Evolutionary conservation across 2,329 filamentous ascomycete species (phyloP).

Genomic region (Aspergillus vadensis): DNA sequence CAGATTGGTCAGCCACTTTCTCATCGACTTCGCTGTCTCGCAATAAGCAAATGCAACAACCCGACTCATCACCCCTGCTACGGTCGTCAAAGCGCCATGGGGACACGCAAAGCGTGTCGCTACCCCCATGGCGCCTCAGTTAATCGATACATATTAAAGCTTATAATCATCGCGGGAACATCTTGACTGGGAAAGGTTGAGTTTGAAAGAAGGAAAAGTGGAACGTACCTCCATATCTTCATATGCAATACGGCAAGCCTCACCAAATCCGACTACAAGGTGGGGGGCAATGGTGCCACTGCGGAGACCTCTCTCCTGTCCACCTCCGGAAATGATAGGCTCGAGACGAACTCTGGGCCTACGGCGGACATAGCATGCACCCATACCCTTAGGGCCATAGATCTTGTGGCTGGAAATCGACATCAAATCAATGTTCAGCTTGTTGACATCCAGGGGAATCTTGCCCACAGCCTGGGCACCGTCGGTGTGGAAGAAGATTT

Average conservation of each 20-base stretch:
- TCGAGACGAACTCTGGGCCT: slow-evolving; percentile 91
- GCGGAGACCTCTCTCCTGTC: slow-evolving; percentile 90
- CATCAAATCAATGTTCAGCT: slow-evolving; percentile 98
- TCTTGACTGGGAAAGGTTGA: neutral
- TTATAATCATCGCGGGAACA: slow-evolving; percentile 69
- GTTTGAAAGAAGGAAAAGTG: slow-evolving; percentile 17
- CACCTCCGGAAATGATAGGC: slow-evolving; percentile 92
- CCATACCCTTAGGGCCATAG: slow-evolving; percentile 95
- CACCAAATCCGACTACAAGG: slow-evolving; percentile 87
- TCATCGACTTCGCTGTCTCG: neutral
- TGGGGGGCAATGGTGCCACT: slow-evolving; percentile 92
- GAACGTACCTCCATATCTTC: slow-evolving; percentile 84
- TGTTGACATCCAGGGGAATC: slow-evolving; percentile 93
- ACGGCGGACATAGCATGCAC: slow-evolving; percentile 92
- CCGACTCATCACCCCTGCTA: slow-evolving; percentile 68
- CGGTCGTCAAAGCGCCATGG: slow-evolving; percentile 58
- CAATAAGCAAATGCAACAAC: slow-evolving; percentile 19
- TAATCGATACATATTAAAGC: slow-evolving; percentile 71
- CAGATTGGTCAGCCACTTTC: slow-evolving; percentile 11
- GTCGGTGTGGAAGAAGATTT: slow-evolving; percentile 98
- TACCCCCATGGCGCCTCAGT: slow-evolving; percentile 69
- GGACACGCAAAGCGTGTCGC: slow-evolving; percentile 39
- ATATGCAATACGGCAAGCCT: slow-evolving; percentile 88
- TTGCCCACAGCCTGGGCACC: slow-evolving; percentile 98
- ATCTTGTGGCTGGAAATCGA: slow-evolving; percentile 99